Conservation (phyloP, 176 grass and related monocot genomes). For the Avena eriantha region DNA sequence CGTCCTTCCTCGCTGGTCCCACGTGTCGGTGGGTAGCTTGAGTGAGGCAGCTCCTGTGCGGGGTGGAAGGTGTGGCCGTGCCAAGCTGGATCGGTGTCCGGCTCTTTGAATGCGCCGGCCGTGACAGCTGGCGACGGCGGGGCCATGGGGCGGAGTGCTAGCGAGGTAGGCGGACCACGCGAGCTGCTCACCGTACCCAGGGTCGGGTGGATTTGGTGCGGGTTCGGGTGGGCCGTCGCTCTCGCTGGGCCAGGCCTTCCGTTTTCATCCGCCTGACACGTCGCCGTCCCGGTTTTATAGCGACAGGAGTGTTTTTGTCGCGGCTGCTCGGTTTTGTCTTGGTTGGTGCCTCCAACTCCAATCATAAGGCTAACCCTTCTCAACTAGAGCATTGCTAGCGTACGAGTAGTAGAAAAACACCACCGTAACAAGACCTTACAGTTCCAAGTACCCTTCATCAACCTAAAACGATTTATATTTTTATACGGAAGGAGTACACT, state of each 20-base stretch:
- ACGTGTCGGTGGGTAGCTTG: neutral
- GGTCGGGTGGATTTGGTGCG: neutral
- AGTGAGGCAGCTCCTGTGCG: neutral
- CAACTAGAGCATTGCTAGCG: neutral
- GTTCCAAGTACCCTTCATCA: too few species aligned
- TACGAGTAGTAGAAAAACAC: too few species aligned
- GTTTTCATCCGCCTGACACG: neutral
- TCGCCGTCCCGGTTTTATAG: neutral
- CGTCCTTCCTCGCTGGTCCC: neutral
- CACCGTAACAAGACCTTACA: too few species aligned
- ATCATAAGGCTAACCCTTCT: neutral
- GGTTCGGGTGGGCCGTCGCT: constrained; percentile 16
- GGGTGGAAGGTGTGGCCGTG: neutral
- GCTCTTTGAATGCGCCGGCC: constrained; percentile 43
- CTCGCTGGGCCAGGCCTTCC: neutral
- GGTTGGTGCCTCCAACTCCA: constrained; percentile 22
- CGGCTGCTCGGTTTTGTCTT: neutral
- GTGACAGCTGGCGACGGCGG: constrained; percentile 47
- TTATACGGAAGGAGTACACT: too few species aligned
- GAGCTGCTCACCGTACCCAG: neutral
- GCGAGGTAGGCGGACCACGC: neutral
- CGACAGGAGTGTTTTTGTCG: constrained; percentile 4
- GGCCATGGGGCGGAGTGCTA: neutral
- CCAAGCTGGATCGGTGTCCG: constrained; percentile 44
- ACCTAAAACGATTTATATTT: too few species aligned